A percentile compares a stretch with the other conserved stretches of the same genome.
Evolutionary conservation across 441 rosid genomes (phyloP).

Genomic region (Cnidoscolus chayamansa): DNA sequence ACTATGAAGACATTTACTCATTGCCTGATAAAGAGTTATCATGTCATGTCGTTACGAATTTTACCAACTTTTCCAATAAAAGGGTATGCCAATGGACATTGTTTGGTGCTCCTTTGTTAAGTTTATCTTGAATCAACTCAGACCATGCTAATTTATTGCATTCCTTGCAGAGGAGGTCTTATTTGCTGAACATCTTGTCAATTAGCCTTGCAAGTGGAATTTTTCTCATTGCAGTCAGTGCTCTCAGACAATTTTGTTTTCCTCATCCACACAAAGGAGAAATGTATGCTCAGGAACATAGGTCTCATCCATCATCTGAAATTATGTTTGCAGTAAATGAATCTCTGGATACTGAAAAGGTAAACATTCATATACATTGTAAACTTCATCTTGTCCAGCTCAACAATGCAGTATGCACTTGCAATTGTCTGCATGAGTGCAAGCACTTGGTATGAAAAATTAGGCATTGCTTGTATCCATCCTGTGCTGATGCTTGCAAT

Average conservation of each 20-base stretch:
- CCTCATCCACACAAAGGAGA: slow-evolving; percentile 42
- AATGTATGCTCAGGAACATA: slow-evolving; percentile 30
- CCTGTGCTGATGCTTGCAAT: neutral
- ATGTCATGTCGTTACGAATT: slow-evolving; percentile 37
- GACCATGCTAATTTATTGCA: slow-evolving; percentile 20
- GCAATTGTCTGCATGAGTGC: neutral
- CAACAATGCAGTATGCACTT: neutral
- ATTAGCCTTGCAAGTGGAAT: slow-evolving; percentile 62
- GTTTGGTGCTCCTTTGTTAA: neutral
- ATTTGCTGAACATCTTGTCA: slow-evolving; percentile 50
- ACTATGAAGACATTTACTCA: slow-evolving; percentile 75
- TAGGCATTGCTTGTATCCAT: neutral
- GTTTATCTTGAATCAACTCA: slow-evolving; percentile 6
- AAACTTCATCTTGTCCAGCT: slow-evolving; percentile 3
- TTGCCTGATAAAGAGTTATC: slow-evolving; percentile 64
- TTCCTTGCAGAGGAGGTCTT: slow-evolving; percentile 54
- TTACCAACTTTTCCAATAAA: slow-evolving; percentile 43
- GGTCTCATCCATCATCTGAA: slow-evolving; percentile 40
- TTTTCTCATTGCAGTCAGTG: slow-evolving; percentile 45
- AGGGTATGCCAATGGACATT: slow-evolving; percentile 45
- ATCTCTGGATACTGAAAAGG: slow-evolving; percentile 51
- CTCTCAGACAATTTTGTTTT: slow-evolving; percentile 40
- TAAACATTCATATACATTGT: slow-evolving; percentile 19
- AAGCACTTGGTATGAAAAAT: neutral
- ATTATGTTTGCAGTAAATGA: slow-evolving; percentile 33